Conservation (phyloP, 805 yeast species). For the Ogataea ganodermae region DNA sequence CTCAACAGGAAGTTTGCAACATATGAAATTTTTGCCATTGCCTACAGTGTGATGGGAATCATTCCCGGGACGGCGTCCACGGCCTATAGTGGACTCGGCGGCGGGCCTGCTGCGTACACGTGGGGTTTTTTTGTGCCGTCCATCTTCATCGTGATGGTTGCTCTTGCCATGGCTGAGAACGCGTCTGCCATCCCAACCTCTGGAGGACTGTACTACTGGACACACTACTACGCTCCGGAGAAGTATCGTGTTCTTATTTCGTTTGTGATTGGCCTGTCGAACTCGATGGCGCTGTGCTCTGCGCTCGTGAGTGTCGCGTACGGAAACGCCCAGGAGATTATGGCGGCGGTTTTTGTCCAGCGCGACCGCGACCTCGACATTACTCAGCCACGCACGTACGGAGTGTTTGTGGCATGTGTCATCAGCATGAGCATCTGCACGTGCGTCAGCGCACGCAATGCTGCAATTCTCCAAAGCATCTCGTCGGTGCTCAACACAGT, state of each 20-base stretch:
- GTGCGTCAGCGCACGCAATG: slow-evolving; percentile 55
- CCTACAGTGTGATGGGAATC: slow-evolving; percentile 74
- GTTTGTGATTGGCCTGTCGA: slow-evolving; percentile 65
- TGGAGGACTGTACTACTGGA: slow-evolving; percentile 74
- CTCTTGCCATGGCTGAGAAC: slow-evolving; percentile 61
- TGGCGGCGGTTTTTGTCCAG: slow-evolving; percentile 54
- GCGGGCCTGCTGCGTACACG: slow-evolving; percentile 64
- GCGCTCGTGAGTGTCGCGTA: slow-evolving; percentile 69
- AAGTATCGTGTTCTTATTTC: slow-evolving; percentile 51
- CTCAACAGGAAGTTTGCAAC: slow-evolving; percentile 60
- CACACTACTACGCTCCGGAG: slow-evolving; percentile 65
- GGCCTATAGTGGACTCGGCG: slow-evolving; percentile 52
- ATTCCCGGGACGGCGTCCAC: slow-evolving; percentile 64
- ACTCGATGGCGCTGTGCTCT: slow-evolving; percentile 64
- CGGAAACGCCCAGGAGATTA: slow-evolving; percentile 61
- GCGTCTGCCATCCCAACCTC: slow-evolving; percentile 73
- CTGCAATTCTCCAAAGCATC: slow-evolving; percentile 59
- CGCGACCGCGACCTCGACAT: slow-evolving; percentile 56
- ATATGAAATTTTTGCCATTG: slow-evolving; percentile 67
- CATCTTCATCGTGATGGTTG: slow-evolving; percentile 54
- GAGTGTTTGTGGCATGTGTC: slow-evolving; percentile 64
- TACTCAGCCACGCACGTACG: slow-evolving; percentile 57
- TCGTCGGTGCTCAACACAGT: slow-evolving; percentile 56
- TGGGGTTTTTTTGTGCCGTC: slow-evolving; percentile 76
- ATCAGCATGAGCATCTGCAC: slow-evolving; percentile 53